phyloP scores from a whole-genome alignment of 129 eudicot genomes.

The carrot (Daucus carota) region DH1_v3.0 NC_030381.2:51311001-51311500 shows the following conservation, averaged over 20 bases:
- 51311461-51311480: slow-evolving; percentile 77
- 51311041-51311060: slow-evolving; percentile 11
- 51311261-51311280: slow-evolving; percentile 67
- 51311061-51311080: neutral
- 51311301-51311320: neutral
- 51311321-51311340: no score
- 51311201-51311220: slow-evolving; percentile 64
- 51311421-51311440: slow-evolving; percentile 80
- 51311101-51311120: slow-evolving; percentile 4
- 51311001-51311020: slow-evolving; percentile 1
- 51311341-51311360: no score
- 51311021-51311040: neutral
- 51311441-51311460: slow-evolving; percentile 90
- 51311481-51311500: slow-evolving; percentile 67
- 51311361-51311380: neutral
- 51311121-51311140: slow-evolving; percentile 11
- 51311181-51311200: slow-evolving; percentile 55
- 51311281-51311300: slow-evolving; percentile 74
- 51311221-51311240: slow-evolving; percentile 87
- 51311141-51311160: slow-evolving; percentile 10
- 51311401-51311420: slow-evolving; percentile 38
- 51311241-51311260: slow-evolving; percentile 53
- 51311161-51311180: slow-evolving; percentile 18
- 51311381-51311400: neutral
- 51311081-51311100: neutral